Base-by-base conservation (phyloP, 257 asterid genomes). In the Fraxinus anomala region DNA sequence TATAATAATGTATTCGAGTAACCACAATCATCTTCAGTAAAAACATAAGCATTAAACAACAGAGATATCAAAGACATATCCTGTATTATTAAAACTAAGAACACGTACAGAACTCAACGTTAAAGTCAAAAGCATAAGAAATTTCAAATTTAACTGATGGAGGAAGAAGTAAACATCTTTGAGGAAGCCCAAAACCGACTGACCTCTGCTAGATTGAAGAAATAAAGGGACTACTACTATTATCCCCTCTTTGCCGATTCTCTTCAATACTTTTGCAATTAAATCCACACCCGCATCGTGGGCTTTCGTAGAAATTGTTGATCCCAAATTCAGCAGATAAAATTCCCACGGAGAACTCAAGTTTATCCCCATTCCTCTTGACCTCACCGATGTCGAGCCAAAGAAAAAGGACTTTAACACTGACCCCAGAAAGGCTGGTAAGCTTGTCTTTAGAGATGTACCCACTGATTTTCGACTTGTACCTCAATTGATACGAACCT, bases 241-340 rank as follows among this genome's bases (percentile, higher is more conserved):
- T 8, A 61, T 4, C 6, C 33, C 0, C 14, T 1, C 17, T 61
- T 23, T 61, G 34, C 31, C 31, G 7, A 24, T 61, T 61, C 34
- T 23, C 68, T 23, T 3, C 33, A 67, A 56, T 47, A 21, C 68
- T 47, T n/a, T 67, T 76, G n/a, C 39, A 68, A 11, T 90, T 77
- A 73, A 88, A 94, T 39, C 97, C 97, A 72, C 93, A 91, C 0
- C 98, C 98, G 39, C 99, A 94, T 79, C 80, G 92, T 47, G 97
- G 99, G 19, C 92, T 77, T 83, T 90, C 96, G n/a, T 73, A 65
- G 61, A 94, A 94, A 5, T 77, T 89, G 3, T 89, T 88, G 76
- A 87, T 67, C 49, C 84, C 82, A 33, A 92, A 94, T 76, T 56
- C 76, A 5, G 93, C 97, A 12, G 97, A 92, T 21, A 82, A 78